Evolutionary conservation across 176 grass and related monocot species (phyloP).

Genomic region (Secale cereale): DNA sequence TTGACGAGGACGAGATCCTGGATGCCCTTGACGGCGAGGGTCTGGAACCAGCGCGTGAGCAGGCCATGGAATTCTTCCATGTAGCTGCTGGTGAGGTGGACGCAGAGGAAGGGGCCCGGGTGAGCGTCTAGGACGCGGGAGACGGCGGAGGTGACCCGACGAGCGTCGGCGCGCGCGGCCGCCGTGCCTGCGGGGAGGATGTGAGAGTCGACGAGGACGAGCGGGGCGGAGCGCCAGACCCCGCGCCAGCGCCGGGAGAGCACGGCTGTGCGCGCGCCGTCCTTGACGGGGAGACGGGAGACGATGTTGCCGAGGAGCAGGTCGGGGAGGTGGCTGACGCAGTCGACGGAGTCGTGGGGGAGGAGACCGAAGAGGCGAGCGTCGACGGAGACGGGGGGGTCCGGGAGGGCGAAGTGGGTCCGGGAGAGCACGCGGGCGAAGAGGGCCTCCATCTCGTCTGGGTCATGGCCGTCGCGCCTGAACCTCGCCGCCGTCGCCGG

Average conservation of each 20-base stretch:
- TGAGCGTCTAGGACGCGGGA: not conserved
- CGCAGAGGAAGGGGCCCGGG: not conserved
- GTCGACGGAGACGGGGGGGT: not conserved
- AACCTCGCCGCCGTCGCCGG: not conserved
- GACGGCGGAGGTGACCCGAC: not conserved
- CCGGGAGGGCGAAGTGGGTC: not conserved
- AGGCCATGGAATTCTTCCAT: not conserved
- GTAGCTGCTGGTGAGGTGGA: not conserved
- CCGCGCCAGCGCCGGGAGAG: not conserved
- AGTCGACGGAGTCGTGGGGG: not conserved
- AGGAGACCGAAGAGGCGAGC: not conserved
- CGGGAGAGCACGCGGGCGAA: not conserved
- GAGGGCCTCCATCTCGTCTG: not conserved
- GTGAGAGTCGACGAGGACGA: not conserved
- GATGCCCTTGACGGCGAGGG: not conserved
- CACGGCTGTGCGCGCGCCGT: not conserved
- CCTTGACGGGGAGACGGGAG: not conserved
- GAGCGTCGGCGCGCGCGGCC: not conserved
- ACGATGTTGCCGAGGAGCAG: not conserved
- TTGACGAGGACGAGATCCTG: constrained; percentile 1
- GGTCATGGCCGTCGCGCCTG: not conserved
- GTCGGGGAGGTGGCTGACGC: not conserved
- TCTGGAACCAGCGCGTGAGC: not conserved
- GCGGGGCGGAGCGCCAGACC: not conserved
- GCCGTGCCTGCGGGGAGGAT: not conserved